phyloP scores from a whole-genome alignment of 2,329 filamentous ascomycete genomes.

The Alternaria dauci region DNA sequence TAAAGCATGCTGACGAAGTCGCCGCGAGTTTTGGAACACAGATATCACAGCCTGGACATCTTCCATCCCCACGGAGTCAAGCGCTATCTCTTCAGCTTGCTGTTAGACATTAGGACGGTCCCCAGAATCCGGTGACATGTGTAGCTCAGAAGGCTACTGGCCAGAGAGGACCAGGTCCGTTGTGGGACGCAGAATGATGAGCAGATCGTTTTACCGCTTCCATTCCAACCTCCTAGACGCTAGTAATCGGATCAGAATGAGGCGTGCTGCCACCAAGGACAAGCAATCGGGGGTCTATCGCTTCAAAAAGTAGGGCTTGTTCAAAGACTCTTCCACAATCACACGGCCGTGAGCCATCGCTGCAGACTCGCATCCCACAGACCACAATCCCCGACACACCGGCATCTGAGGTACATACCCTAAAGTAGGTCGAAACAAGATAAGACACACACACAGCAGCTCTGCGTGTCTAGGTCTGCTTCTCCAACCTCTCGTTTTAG shows the following conservation, averaged over 20 bases:
- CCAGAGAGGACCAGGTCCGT: not conserved
- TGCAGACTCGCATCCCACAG: conserved; percentile 2
- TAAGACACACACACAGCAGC: not conserved
- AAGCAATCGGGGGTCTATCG: not conserved
- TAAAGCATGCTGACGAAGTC: conserved; percentile 17
- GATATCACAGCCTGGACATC: conserved; percentile 1
- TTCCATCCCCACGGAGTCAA: not conserved
- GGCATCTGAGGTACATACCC: not conserved
- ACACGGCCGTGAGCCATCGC: not conserved
- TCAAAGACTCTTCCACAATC: not conserved
- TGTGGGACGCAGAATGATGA: not conserved
- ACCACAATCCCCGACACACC: not conserved
- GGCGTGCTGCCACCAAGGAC: not conserved
- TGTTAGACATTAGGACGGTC: conserved; percentile 2
- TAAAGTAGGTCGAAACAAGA: not conserved
- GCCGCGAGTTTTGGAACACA: conserved; percentile 7
- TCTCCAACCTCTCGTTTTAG: not conserved
- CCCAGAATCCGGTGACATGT: not conserved
- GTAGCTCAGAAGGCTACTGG: not conserved
- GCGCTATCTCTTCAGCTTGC: conserved; percentile 6
- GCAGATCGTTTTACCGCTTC: not conserved
- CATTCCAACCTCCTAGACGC: not conserved
- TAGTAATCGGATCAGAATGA: conserved; percentile 1
- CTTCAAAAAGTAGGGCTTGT: not conserved
- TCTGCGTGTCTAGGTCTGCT: not conserved